phyloP scores from a whole-genome alignment of 768 basidiomycete genomes.

The Phylloporus arenicola region DNA sequence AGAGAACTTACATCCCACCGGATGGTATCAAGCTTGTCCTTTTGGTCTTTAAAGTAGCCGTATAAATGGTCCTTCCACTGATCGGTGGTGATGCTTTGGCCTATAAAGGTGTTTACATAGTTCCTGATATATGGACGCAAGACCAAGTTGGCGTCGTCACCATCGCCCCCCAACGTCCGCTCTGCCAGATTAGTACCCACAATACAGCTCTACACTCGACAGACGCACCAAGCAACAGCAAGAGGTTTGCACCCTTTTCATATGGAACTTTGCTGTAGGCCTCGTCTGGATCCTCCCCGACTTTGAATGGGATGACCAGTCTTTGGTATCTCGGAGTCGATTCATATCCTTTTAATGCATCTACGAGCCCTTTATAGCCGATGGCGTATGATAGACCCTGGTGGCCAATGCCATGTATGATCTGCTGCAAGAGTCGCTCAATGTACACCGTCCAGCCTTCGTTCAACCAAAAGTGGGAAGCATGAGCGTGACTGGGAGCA shows the following conservation, averaged over 20 bases:
- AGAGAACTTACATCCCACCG: constrained; percentile 57
- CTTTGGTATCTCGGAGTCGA: constrained; percentile 67
- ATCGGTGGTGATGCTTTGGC: constrained; percentile 51
- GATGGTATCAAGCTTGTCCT: constrained; percentile 47
- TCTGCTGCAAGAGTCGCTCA: constrained; percentile 72
- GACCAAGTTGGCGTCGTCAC: constrained; percentile 21
- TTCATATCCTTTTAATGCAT: constrained; percentile 59
- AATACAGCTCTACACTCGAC: too few relatives aligned
- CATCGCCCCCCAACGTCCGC: constrained; percentile 49
- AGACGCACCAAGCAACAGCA: constrained; percentile 67
- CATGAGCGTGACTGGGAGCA: constrained; percentile 51
- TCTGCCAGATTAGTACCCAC: too few relatives aligned
- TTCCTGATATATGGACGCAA: constrained; percentile 54
- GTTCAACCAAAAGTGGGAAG: constrained; percentile 84
- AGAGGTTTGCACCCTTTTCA: constrained; percentile 85
- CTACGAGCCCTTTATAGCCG: constrained; percentile 65
- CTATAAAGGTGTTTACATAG: constrained; percentile 51
- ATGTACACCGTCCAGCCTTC: constrained; percentile 95
- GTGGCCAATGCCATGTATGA: constrained; percentile 65
- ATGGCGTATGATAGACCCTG: constrained; percentile 79
- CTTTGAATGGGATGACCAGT: constrained; percentile 64
- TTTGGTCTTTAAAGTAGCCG: constrained; percentile 40
- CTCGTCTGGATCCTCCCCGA: constrained; percentile 73
- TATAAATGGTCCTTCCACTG: constrained; percentile 58
- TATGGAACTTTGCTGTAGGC: constrained; percentile 77